These are phyloP conservation scores for Sarocladiaceae sp. DNA, from an alignment of 2,329 filamentous ascomycete genomes.

Conservation along the genomic window DNA sequence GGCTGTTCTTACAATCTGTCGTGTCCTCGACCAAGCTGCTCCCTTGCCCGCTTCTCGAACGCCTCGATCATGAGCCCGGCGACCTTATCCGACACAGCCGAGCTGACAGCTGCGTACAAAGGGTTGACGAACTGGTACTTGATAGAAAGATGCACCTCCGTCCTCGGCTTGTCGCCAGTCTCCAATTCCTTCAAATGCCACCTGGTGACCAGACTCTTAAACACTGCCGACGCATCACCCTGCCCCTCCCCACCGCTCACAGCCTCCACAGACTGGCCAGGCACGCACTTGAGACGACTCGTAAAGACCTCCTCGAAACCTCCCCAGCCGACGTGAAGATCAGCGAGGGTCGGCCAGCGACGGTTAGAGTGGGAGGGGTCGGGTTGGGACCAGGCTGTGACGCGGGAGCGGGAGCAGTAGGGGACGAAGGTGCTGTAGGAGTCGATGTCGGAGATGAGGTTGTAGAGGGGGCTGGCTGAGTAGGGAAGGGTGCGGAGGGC, in stretches of 20 bases:
- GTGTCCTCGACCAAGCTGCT: constrained; percentile 23
- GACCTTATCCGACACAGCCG: constrained; percentile 77
- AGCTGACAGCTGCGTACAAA: constrained; percentile 78
- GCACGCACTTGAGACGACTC: constrained; percentile 73
- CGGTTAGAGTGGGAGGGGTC: constrained; percentile 36
- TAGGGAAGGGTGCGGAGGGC: constrained; percentile 77
- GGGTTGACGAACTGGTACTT: constrained; percentile 84
- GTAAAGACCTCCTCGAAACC: constrained; percentile 81
- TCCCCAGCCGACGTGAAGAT: constrained; percentile 81
- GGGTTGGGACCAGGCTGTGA: constrained; percentile 67
- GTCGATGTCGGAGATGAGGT: constrained; percentile 82
- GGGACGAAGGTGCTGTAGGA: constrained; percentile 86
- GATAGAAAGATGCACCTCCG: constrained; percentile 72
- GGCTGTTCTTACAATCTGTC: not conserved
- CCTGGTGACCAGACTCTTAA: constrained; percentile 64
- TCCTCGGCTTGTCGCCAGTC: constrained; percentile 31
- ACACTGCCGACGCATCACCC: constrained; percentile 43
- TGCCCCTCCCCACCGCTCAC: constrained; percentile 56
- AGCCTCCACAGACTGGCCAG: constrained; percentile 70
- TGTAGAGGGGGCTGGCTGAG: constrained; percentile 66
- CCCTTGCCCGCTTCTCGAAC: constrained; percentile 76
- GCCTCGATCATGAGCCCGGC: constrained; percentile 88
- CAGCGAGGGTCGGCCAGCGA: constrained; percentile 68
- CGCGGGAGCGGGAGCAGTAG: constrained; percentile 74
- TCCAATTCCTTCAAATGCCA: constrained; percentile 58